Conservation (phyloP, 2,329 filamentous ascomycete species). For the Triangularia setosa region DNA sequence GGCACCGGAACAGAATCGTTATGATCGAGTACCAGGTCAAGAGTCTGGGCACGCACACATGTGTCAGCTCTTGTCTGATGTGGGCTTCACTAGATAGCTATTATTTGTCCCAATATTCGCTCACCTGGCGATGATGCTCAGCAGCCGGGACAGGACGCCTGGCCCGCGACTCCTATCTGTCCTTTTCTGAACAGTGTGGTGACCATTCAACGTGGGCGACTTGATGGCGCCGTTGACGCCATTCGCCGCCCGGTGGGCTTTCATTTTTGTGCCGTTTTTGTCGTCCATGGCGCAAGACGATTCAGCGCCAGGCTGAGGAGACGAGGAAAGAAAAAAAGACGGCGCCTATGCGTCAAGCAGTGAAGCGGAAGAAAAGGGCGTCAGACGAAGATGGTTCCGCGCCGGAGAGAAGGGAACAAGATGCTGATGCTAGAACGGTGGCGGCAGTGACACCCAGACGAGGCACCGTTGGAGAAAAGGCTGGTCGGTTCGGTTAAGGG, state of each 20-base stretch:
- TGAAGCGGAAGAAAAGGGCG: background rate
- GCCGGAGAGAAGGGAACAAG: background rate
- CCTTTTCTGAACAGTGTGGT: slow-evolving; percentile 33
- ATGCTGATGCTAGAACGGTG: background rate
- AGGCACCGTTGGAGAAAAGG: background rate
- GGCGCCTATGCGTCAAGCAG: slow-evolving; percentile 8
- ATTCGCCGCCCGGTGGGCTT: slow-evolving; percentile 14
- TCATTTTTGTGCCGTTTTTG: slow-evolving; percentile 20
- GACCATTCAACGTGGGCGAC: slow-evolving; percentile 34
- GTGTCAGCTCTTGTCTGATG: slow-evolving; percentile 7
- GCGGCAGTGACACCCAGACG: background rate
- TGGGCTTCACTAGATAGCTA: background rate
- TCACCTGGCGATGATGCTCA: slow-evolving; percentile 55
- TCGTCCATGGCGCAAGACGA: slow-evolving; percentile 21
- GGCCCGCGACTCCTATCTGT: slow-evolving; percentile 23
- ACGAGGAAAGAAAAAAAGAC: slow-evolving; percentile 1
- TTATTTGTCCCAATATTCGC: slow-evolving; percentile 22
- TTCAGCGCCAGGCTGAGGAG: slow-evolving; percentile 27
- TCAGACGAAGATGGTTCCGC: background rate
- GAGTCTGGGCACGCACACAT: slow-evolving; percentile 48
- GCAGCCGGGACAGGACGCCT: slow-evolving; percentile 37
- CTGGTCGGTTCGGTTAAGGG: background rate
- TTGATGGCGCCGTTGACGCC: slow-evolving; percentile 16
- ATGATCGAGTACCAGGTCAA: slow-evolving; percentile 82
- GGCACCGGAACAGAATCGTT: slow-evolving; percentile 79